These are phyloP conservation scores for Phyllosticta citribraziliensis DNA, from an alignment of 2,329 filamentous ascomycete genomes.

Conservation along the genomic window DNA sequence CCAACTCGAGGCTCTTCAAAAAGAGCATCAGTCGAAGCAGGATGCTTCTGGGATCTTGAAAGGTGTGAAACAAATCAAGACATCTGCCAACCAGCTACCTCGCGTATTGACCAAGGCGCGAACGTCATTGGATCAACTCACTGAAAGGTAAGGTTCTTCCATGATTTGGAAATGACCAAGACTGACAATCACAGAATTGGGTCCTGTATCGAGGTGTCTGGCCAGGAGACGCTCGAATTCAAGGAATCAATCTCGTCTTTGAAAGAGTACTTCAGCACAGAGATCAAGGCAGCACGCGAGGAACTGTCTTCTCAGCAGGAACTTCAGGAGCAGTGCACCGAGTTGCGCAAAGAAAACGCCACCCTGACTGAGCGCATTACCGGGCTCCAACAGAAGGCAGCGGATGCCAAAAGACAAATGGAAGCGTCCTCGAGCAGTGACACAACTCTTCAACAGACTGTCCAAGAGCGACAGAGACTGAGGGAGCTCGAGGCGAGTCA, in stretches of 20 bases:
- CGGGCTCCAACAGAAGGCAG: background rate
- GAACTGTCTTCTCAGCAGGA: background rate
- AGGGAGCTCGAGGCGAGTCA: background rate
- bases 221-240: background rate
- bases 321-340: background rate
- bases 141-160: background rate
- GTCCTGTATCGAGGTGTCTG: background rate
- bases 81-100: background rate
- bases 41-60: background rate
- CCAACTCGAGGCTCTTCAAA: background rate
- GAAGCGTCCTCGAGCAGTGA: background rate
- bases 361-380: background rate
- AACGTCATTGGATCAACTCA: background rate
- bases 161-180: background rate
- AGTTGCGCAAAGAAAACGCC: background rate
- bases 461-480: background rate
- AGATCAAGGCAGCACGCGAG: background rate
- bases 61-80: background rate
- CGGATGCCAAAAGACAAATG: background rate
- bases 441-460: background rate
- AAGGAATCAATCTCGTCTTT: background rate
- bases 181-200: background rate
- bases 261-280: background rate
- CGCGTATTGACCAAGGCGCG: background rate
- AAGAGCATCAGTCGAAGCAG: background rate